Evolutionary conservation across 225 moss, liverwort and hornwort species (phyloP), one percentile per base, ranked within the genome.

Genomic region (Polytrichum formosum): DNA sequence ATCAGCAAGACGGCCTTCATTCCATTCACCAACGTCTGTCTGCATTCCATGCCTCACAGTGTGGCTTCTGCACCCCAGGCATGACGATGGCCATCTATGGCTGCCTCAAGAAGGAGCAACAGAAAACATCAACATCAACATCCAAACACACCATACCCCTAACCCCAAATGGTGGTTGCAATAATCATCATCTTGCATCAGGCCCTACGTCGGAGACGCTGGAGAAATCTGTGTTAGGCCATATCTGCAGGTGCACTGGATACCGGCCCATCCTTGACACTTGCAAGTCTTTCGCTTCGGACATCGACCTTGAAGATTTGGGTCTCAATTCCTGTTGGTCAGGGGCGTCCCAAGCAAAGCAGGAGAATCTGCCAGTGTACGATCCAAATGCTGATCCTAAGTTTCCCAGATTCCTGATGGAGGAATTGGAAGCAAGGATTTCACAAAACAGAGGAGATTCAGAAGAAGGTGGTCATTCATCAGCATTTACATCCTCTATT

Each of bases 61-160:
- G 87, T 53, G 87, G 87, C 26, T 87, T 79, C 65, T 87, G 87
- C 53, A 87, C 77, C 27, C 87, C 87, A 6, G 87, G 87, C 53
- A 81, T 85, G 72, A 63, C 68, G 22, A 81, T 85, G 84, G 74
- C 84, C 1, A 73, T 85, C 28, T 87, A 84, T 56, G 84, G 80
- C 6, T 70, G 77, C 29, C 74, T 87, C 73, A 73, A 83, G 69
- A 71, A 81, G 55, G 70, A 67, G 18, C 66, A 60, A 4, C 33
- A 67, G 5, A 55, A 26, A 19, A 18, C 67, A 53, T 23, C 53
- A 33, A 66, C 71, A 33, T 1, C 60, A 60, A 25, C 26, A 26
- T 26, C 13, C 28, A 35, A 35, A 35, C 56, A 19, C 6, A 56
- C 7, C 20, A 23, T 23, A 58, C 6, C 58, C 58, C 58, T 23